Conservation (phyloP, 208 protist species). For the Crithidia thermophila region DNA sequence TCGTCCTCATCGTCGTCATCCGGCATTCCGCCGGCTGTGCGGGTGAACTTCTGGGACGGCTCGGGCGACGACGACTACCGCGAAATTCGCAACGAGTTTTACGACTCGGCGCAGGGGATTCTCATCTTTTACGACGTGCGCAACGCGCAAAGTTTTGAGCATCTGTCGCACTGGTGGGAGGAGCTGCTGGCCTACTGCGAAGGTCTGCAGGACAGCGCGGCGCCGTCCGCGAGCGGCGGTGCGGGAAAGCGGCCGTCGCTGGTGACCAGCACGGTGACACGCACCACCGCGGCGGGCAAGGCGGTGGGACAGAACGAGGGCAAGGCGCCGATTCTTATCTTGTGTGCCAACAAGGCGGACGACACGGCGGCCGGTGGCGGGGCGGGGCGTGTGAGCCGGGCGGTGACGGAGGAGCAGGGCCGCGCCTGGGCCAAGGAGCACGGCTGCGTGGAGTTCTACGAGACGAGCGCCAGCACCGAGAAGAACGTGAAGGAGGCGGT, state of each 20-base stretch:
- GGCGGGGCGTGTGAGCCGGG: conserved; percentile 26
- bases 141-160: conserved; percentile 53
- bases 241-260: conserved; percentile 24
- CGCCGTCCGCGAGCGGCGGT: background rate
- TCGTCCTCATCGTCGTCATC: background rate
- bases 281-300: conserved; percentile 46
- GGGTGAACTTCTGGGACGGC: conserved; percentile 97
- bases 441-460: conserved; percentile 69
- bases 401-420: conserved; percentile 59
- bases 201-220: background rate
- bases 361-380: conserved; percentile 24
- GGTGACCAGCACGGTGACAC: conserved; percentile 25
- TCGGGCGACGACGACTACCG: conserved; percentile 89
- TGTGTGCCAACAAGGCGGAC: conserved; percentile 80
- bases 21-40: conserved; percentile 42
- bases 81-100: conserved; percentile 97
- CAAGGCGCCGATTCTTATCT: conserved; percentile 42
- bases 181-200: conserved; percentile 61
- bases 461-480: conserved; percentile 69
- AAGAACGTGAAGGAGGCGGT: conserved; percentile 56
- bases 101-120: conserved; percentile 93
- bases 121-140: conserved; percentile 82
- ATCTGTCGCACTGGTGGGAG: conserved; percentile 70
- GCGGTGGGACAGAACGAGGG: conserved; percentile 37
- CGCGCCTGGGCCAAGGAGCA: conserved; percentile 61